Conservation (phyloP, 805 yeast genomes). For the Candida hungchunana region DNA sequence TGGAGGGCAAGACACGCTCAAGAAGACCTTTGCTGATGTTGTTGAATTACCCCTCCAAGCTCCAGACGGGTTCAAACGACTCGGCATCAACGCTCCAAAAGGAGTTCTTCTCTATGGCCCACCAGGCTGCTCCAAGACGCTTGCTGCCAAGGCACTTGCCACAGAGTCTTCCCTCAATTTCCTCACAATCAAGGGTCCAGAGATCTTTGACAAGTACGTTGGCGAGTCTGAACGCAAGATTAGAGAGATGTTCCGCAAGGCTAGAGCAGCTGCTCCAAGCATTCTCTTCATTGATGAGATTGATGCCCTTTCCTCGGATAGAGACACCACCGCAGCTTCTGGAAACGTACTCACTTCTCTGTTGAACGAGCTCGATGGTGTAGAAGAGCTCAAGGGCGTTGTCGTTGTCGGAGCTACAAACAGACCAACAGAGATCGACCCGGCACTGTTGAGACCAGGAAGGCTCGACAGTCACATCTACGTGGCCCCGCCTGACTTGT, state of each 20-base stretch:
- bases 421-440: conserved; percentile 88
- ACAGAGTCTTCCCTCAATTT: conserved; percentile 94
- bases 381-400: conserved; percentile 91
- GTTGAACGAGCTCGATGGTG: conserved; percentile 94
- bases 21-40: conserved; percentile 79
- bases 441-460: conserved; percentile 94
- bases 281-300: conserved; percentile 95
- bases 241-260: conserved; percentile 89
- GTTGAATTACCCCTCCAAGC: conserved; percentile 89
- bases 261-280: conserved; percentile 92
- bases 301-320: conserved; percentile 81
- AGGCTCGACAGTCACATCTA: conserved; percentile 90
- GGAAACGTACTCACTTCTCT: conserved; percentile 86
- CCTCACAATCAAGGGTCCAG: conserved; percentile 96
- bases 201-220: conserved; percentile 88
- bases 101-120: conserved; percentile 96
- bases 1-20: conserved; percentile 88
- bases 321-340: conserved; percentile 64
- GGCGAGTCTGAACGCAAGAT: conserved; percentile 94
- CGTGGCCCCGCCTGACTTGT: conserved; percentile 85
- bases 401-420: conserved; percentile 95
- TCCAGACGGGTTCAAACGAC: conserved; percentile 62
- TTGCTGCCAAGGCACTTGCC: conserved; percentile 93
- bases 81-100: conserved; percentile 88
- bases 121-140: conserved; percentile 95